Percentiles rank a stretch among this genome's conserved stretches.
phyloP scores from a whole-genome alignment of 495 filamentous ascomycete species.

The Chaetomidium leptoderma region DNA sequence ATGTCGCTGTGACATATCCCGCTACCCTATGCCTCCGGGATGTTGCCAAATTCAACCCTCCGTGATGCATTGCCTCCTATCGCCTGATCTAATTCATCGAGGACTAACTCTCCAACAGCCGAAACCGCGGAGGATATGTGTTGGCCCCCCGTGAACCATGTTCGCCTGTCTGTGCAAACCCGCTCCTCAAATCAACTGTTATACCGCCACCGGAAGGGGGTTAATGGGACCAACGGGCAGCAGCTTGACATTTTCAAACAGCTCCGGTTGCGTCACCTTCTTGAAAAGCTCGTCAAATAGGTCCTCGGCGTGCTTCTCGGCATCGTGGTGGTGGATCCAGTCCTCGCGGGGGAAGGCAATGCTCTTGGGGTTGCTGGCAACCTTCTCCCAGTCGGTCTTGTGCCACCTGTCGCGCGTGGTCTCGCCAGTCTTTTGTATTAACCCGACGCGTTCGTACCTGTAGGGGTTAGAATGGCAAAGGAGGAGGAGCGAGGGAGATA shows the following conservation, averaged over 20 bases:
- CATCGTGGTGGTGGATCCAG: constrained; percentile 55
- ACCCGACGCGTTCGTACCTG: constrained; percentile 40
- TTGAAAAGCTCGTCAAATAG: constrained; percentile 43
- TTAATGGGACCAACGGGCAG: constrained; percentile 15
- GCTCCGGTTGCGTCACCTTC: constrained; percentile 17
- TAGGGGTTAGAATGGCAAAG: constrained; percentile 3
- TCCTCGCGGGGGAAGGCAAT: constrained; percentile 53
- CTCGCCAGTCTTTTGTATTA: constrained; percentile 52
- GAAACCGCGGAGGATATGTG: too few species aligned
- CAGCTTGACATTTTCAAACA: constrained; percentile 2
- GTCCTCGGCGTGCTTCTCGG: constrained; percentile 53
- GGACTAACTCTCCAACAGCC: too few species aligned
- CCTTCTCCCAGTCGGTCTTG: constrained; percentile 53
- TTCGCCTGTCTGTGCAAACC: too few species aligned
- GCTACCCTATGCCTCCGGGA: too few species aligned
- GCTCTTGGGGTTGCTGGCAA: constrained; percentile 47
- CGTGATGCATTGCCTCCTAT: too few species aligned
- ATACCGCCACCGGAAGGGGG: constrained; percentile 12
- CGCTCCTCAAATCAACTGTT: too few species aligned
- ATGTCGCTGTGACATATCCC: too few species aligned
- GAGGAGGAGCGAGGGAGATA: background rate
- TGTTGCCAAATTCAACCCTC: too few species aligned
- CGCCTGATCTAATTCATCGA: too few species aligned
- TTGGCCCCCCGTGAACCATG: too few species aligned
- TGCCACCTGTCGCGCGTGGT: constrained; percentile 54